Base-by-base conservation (phyloP, 495 filamentous ascomycete genomes). In the Pseudotulostoma volvatum region DNA sequence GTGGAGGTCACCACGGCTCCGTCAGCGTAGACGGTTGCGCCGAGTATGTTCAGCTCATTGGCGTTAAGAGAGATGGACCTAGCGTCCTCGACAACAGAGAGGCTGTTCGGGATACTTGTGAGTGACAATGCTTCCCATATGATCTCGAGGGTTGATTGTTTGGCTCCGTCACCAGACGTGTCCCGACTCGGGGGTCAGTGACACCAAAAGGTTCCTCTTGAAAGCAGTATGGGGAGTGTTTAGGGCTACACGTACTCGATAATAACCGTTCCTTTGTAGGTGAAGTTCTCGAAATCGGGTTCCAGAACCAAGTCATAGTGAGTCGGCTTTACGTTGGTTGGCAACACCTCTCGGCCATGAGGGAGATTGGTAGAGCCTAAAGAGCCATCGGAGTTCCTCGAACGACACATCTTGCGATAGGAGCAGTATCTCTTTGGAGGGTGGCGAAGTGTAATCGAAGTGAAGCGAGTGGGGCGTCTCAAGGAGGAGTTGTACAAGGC, bases 11-110 rank as follows among this genome's bases (percentile, higher is more conserved):
- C 47, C 21, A 68, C 56, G 4, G 56, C 37, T n/a, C 62, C 64
- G 34, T 62, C 55, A 5, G 57, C 48, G 9, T 50, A 56, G 48
- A 97, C 59, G 33, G 69, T 73, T 44, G 79, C 81, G 41, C 66
- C 74, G 53, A 88, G 76, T 46, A 95, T 82, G 17, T 88, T 74
- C 47, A 97, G 67, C 48, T 95, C 81, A 45, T 84, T 63, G 37
- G 81, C 77, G 57, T 97, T 93, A 44, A 97, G 73, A 25, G 84
- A 76, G 51, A 97, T 77, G 17, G 82, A 84, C 46, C 67, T 84
- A 44, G 83, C 81, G 47, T 90, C 81, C 52, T 94, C 84, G 41
- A 68, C 66, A 25, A 95, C 79, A 51, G 93, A 79, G 49, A 97
- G 74, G 46, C 68, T 66, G 52, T 33, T 39, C 23, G 42, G 9